Base-by-base conservation (phyloP, 2,329 filamentous ascomycete species). In the Cercospora berteroae region DNA sequence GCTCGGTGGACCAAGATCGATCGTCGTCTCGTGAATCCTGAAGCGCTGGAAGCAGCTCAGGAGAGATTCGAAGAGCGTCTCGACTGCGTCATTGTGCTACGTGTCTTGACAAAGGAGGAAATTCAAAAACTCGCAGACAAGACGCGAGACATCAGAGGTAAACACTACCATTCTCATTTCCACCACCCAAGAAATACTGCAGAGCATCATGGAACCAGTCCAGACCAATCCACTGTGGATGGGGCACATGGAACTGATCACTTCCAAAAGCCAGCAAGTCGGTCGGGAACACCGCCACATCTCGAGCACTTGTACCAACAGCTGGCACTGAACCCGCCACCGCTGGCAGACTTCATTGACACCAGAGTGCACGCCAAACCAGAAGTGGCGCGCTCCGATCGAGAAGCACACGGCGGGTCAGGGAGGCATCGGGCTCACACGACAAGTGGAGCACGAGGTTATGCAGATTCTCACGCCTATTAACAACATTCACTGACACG, bases 1-100 rank as follows among this genome's bases (percentile, higher is more conserved):
- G 94, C 94, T 36, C 87, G 93, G 64, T 97, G 94, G 94, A 97
- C 94, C 57, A 96, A 95, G 81, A 94, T 98, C 76, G 92, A 90
- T 77, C 88, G 94, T 65, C 89, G 90, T 72, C 86, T 96, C 64
- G 94, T 98, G 74, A 97, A 96, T 73, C 93, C 94, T 0, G 91
- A 94, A 73, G 93, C 94, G 0, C 81, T 98, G 57, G 90, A 92
- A 66, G 86, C 91, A 69, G 91, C 91, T n/a, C 91, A 95, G 74
- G 94, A 97, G 81, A 86, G 94, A 31, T 98, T 91, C 72, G 94
- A 98, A 79, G 91, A 96, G 74, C 87, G 93, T n/a, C 87, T 93
- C 67, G 93, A 97, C 75, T 96, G 93, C 78, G 93, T 98, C 67
- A 97, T 97, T 78, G 93, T 97, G 2, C 83, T 98, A 65, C 86